These are phyloP conservation scores for Yamadazyma dushanensis DNA, from an alignment of 1,139 yeast genomes.

Conservation along the genomic window DNA sequence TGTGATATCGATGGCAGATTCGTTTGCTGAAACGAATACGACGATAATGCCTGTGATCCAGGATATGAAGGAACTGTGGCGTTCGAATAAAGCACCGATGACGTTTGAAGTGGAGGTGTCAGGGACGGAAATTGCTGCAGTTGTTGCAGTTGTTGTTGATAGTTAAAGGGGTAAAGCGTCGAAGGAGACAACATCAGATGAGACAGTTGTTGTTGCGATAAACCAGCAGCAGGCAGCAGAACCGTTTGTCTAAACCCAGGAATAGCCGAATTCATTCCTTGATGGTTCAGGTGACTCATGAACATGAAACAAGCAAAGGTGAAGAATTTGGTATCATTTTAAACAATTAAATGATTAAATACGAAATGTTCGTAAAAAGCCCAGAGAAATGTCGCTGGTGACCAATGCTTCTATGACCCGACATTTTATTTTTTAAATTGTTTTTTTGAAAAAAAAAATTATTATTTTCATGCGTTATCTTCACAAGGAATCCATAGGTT, in stretches of 20 bases:
- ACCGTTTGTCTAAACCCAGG: neutral
- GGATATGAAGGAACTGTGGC: too few relatives aligned
- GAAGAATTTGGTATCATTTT: neutral
- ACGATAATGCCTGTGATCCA: neutral
- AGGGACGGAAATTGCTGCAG: too few relatives aligned
- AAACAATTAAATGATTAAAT: constrained; percentile 5
- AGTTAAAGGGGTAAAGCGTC: too few relatives aligned
- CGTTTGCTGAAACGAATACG: neutral
- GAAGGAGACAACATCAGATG: too few relatives aligned
- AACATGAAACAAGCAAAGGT: neutral
- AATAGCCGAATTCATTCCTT: constrained; percentile 1
- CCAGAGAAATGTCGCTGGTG: neutral
- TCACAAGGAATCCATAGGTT: constrained; percentile 1
- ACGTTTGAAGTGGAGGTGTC: neutral
- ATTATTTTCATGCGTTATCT: too few relatives aligned
- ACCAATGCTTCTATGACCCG: too few relatives aligned
- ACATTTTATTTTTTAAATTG: neutral
- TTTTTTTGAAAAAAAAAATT: too few relatives aligned
- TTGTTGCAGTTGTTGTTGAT: too few relatives aligned
- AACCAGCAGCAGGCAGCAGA: neutral
- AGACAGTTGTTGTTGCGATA: neutral
- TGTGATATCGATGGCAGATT: neutral
- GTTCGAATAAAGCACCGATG: too few relatives aligned
- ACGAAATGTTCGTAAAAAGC: constrained; percentile 7
- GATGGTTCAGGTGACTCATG: constrained; percentile 4